Evolutionary conservation across 768 basidiomycete species (phyloP).

Genomic region (Paxillus involutus): DNA sequence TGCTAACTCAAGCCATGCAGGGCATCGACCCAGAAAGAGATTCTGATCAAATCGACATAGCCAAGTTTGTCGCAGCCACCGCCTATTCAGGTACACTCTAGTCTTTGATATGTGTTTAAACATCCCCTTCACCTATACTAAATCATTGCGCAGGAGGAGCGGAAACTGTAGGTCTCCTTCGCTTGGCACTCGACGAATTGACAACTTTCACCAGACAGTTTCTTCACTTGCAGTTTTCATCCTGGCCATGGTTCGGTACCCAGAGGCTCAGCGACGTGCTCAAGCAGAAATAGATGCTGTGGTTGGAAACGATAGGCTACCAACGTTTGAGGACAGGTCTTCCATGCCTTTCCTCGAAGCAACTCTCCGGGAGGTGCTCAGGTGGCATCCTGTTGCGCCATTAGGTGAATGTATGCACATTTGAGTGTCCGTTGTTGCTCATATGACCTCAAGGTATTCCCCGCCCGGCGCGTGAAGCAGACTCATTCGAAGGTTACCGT

Average conservation of each 20-base stretch:
- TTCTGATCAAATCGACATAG: not conserved
- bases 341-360: slow-evolving; percentile 1
- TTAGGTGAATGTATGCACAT: not conserved
- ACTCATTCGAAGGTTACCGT: not conserved
- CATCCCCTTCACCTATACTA: not conserved
- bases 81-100: not conserved
- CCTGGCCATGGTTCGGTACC: not conserved
- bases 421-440: not conserved
- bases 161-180: not conserved
- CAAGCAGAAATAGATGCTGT: not conserved
- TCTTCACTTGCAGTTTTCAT: not conserved
- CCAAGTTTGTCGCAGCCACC: not conserved
- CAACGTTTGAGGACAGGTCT: not conserved
- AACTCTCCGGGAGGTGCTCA: not conserved
- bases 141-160: not conserved
- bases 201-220: not conserved
- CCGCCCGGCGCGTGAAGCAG: not conserved
- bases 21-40: not conserved
- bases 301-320: not conserved
- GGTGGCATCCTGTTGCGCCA: slow-evolving; percentile 1
- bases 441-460: not conserved
- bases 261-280: not conserved
- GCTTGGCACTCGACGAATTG: not conserved
- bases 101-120: not conserved
- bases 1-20: not conserved